Percentiles rank a stretch among this genome's conserved stretches.
phyloP scores from a whole-genome alignment of 2,329 filamentous ascomycete species.

The Aspergillus proliferans region DNA sequence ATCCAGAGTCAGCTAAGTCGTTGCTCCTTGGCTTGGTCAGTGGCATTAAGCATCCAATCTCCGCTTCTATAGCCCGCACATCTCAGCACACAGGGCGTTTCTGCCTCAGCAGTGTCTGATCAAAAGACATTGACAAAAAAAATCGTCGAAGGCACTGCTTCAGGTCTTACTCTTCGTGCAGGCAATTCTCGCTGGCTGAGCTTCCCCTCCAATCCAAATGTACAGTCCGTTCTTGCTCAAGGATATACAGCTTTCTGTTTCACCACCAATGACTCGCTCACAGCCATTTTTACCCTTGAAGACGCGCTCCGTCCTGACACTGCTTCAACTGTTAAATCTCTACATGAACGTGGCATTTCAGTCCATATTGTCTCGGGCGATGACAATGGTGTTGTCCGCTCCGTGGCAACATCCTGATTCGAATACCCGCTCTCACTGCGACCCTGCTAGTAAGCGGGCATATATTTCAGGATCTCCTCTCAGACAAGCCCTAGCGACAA shows the following conservation, averaged over 20 bases:
- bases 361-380: conserved; percentile 56
- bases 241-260: conserved; percentile 53
- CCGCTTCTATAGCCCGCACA: conserved; percentile 41
- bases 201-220: conserved; percentile 20
- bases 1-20: conserved; percentile 3
- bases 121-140: conserved; percentile 22
- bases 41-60: conserved; percentile 48
- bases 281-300: conserved; percentile 48
- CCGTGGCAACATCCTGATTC: conserved; percentile 39
- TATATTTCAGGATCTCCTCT: conserved; percentile 45
- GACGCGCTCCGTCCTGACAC: conserved; percentile 47
- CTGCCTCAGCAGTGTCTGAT: conserved; percentile 12
- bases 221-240: conserved; percentile 32
- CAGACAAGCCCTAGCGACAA: not conserved
- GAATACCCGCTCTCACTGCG: conserved; percentile 42
- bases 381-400: conserved; percentile 43
- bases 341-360: conserved; percentile 44
- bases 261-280: conserved; percentile 39
- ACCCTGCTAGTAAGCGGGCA: conserved; percentile 49
- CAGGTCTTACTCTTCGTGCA: conserved; percentile 15
- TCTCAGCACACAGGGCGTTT: conserved; percentile 24
- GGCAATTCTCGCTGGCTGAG: conserved; percentile 32
- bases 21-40: conserved; percentile 37
- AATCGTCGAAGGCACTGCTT: conserved; percentile 20
- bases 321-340: conserved; percentile 45